Base-by-base conservation (phyloP, 83 land plant species). In the Larix sibirica region DNA sequence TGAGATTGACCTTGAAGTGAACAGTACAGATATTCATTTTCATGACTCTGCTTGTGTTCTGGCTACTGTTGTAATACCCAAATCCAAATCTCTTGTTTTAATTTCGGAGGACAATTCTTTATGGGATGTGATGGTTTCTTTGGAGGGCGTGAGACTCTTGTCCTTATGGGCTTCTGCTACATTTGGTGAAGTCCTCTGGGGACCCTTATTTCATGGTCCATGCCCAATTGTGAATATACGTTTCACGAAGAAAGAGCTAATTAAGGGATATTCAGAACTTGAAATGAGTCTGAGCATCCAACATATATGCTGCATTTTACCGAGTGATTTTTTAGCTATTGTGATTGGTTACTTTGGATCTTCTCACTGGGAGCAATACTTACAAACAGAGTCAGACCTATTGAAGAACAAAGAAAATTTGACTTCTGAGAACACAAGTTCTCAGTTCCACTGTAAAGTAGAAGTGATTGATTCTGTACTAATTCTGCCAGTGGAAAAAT, bases 311-410 rank as follows among this genome's bases (percentile, higher is more conserved):
- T 89, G 90, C 77, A 81, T 88, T 18, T 77, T 93, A 42, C 84
- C 87, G 4, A 79, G 91, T 20, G 93, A 91, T 24, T 86, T 82
- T 62, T 82, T 93, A 69, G 81, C 91, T 26, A 82, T 89, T n/a
- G 18, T 91, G 24, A 86, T 93, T 83, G 95, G 95, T 81, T 93
- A 93, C 28, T 91, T 93, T 79, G 79, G 86, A 17, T 70, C 88
- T 77, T 84, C 90, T 83, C 87, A 93, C 78, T 93, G 95, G 95
- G 62, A 28, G 17, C 1, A 10, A 77, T 8, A 83, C 33, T 44
- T 80, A 31, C 9, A 44, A 21, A 31, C 31, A 26, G 38, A 82
- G 42, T 14, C 71, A 79, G 81, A 33, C 16, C 42, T 62, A 40
- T 18, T 0, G 8, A 4, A 58, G 66, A 17, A 6, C 77, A 24